Base-by-base conservation (phyloP, 495 filamentous ascomycete genomes). In the Darksidea phi region DNA sequence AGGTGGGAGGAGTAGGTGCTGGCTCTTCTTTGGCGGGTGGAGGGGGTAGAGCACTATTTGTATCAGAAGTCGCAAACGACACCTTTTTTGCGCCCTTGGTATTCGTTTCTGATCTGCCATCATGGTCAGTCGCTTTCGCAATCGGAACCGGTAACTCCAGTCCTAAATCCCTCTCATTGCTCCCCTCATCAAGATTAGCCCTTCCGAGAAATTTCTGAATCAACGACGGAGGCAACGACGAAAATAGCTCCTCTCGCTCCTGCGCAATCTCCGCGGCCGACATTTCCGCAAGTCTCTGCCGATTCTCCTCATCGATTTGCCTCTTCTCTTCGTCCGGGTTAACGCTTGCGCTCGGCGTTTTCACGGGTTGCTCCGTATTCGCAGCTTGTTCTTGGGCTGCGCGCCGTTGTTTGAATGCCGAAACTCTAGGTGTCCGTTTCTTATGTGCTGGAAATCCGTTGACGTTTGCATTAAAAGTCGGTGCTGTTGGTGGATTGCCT, bases 391-490 rank as follows among this genome's bases (percentile, higher is more conserved):
- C 5, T 24, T 46, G 54, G 20, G 48, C 38, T 10, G 59, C 67
- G 42, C 57, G 77, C 66, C 82, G 84, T 69, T 89, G 84, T 66
- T 89, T 91, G 79, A 96, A 96, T 26, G 86, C 81, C 6, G 90
- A 95, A 0, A 77, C 68, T 41, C 80, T 77, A n/a, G 74, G 75
- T 41, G 26, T 37, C 17, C 93, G 86, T 67, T 87, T 92, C 69
- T 88, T 92, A 75, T 88, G 92, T 43, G 82, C 83, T 24, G 94
- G 94, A 62, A 97, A 97, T 0, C 93, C 94, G n/a, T 80, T 85
- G 5, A 80, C 69, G 21, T 82, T 79, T 20, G 68, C 72, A 38
- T 82, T 82, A 17, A 81, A 72, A 52, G 77, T 81, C 4, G 87
- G 86, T 11, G 87, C 84, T 48, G 79, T 77, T 6, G 90, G 88